Evolutionary conservation across 2,329 filamentous ascomycete species (phyloP), one percentile per base, ranked within the genome.

Genomic region (Penicillium sclerotiorum): DNA sequence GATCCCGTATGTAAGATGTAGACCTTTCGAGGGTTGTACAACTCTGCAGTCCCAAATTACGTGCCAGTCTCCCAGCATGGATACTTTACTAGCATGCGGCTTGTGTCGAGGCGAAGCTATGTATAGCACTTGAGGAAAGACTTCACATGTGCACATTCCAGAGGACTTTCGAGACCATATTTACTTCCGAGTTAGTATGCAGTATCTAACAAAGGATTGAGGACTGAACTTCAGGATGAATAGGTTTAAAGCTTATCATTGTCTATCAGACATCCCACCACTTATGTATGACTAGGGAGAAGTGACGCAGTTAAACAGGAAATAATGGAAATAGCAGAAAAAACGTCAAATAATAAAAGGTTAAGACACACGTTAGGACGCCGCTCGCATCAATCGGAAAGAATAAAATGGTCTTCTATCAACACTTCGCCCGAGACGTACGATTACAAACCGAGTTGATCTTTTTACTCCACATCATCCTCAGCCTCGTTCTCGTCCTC

Each of bases 361-460:
- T 23, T 59, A 52, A 55, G 58, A 59, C 51, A 61, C 59, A 62
- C 58, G 58, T 62, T 62, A 62, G 58, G 59, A 62, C 59, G 58
- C 58, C 59, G 59, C 57, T 62, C 53, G 52, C 58, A 61, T 54
- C 44, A 48, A 55, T 50, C 52, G 53, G 44, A 50, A 55, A 57
- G 44, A 41, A 51, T 35, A 53, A 54, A 37, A 50, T 50, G 45
- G 36, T 49, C 58, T 46, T 58, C 58, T 59, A 62, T 58, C 59
- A 53, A 58, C 53, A 48, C 37, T 50, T 53, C 30, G 38, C 47
- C 39, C 41, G 52, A 52, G 49, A 52, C 33, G 32, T 45, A 53
- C 47, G 43, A 49, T 56, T 50, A 58, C 53, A 58, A 54, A 47
- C 42, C 44, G 32, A 59, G 28, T 45, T 35, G 45, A 52, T 44